Conservation (phyloP, 768 basidiomycete genomes). For the Pleurotus tuber-regium region DNA sequence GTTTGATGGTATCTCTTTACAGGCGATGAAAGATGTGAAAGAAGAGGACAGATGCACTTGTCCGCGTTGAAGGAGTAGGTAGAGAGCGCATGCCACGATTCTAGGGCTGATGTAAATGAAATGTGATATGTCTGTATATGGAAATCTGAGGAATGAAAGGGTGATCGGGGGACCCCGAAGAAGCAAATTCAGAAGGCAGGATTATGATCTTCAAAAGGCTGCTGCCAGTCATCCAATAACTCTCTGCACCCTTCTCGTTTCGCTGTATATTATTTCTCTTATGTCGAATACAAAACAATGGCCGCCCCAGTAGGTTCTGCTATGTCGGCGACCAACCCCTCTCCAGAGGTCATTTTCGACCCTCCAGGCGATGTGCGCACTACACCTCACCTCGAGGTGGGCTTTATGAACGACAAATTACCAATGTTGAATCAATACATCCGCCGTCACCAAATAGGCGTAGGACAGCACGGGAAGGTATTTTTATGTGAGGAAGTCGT, state of each 20-base stretch:
- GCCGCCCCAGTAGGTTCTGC: conserved; percentile 20
- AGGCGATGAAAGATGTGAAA: conserved; percentile 48
- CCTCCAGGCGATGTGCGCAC: conserved; percentile 46
- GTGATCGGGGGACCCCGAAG: conserved; percentile 25
- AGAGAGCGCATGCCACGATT: background rate
- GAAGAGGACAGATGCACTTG: conserved; percentile 48
- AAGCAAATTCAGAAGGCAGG: conserved; percentile 24
- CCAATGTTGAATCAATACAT: conserved; percentile 85
- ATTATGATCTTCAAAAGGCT: conserved; percentile 34
- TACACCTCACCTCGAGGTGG: conserved; percentile 37
- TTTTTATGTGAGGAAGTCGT: conserved; percentile 49
- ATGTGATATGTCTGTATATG: background rate
- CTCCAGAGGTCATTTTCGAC: conserved; percentile 26
- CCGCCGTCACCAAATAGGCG: conserved; percentile 73
- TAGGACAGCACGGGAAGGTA: conserved; percentile 90
- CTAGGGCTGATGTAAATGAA: background rate
- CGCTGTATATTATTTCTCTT: conserved; percentile 19
- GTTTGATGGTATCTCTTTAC: conserved; percentile 15
- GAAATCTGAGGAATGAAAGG: conserved; percentile 9
- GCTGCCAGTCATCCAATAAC: conserved; percentile 12
- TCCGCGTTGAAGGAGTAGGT: conserved; percentile 15
- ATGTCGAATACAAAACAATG: conserved; percentile 24
- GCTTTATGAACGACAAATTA: conserved; percentile 33
- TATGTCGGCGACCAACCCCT: conserved; percentile 18
- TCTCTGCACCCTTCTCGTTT: conserved; percentile 16